phyloP scores from a whole-genome alignment of 257 asterid genomes.

The Forsythia suspensa region DNA sequence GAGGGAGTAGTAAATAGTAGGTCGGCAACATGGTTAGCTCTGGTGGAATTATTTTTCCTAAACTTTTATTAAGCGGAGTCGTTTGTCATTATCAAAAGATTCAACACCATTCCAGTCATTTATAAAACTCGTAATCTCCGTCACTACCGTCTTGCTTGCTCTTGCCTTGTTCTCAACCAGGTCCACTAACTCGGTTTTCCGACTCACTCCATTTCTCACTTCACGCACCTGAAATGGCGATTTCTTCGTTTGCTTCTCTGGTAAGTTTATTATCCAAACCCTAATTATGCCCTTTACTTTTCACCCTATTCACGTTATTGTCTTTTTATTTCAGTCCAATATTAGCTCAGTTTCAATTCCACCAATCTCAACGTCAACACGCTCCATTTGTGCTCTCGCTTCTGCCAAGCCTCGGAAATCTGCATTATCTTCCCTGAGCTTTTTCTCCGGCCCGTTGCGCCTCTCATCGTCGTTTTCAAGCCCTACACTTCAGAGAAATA shows the following conservation, averaged over 20 bases:
- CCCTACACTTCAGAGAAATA: conserved; percentile 27
- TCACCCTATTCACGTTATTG: neutral
- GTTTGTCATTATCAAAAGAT: conserved; percentile 32
- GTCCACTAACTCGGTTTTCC: too few relatives aligned
- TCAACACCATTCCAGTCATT: conserved; percentile 31
- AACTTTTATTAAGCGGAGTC: conserved; percentile 16
- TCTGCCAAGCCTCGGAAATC: conserved; percentile 33
- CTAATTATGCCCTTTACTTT: conserved; percentile 17
- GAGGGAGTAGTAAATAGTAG: too few relatives aligned
- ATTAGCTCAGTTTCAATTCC: conserved; percentile 60
- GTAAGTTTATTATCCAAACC: conserved; percentile 32
- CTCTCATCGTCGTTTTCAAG: conserved; percentile 28
- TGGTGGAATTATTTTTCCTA: too few relatives aligned
- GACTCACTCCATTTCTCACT: neutral
- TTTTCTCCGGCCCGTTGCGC: conserved; percentile 51
- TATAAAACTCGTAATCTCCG: conserved; percentile 51
- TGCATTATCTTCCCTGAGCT: conserved; percentile 43
- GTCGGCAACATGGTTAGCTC: too few relatives aligned
- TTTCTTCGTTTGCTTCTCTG: conserved; percentile 52
- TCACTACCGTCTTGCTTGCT: conserved; percentile 9
- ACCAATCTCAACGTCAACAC: conserved; percentile 21
- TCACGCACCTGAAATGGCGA: conserved; percentile 52
- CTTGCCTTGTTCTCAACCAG: neutral
- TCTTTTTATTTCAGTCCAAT: conserved; percentile 49
- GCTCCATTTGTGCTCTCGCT: conserved; percentile 32